Base-by-base conservation (phyloP, 805 yeast genomes). In the Wickerhamiella musiphila region DNA sequence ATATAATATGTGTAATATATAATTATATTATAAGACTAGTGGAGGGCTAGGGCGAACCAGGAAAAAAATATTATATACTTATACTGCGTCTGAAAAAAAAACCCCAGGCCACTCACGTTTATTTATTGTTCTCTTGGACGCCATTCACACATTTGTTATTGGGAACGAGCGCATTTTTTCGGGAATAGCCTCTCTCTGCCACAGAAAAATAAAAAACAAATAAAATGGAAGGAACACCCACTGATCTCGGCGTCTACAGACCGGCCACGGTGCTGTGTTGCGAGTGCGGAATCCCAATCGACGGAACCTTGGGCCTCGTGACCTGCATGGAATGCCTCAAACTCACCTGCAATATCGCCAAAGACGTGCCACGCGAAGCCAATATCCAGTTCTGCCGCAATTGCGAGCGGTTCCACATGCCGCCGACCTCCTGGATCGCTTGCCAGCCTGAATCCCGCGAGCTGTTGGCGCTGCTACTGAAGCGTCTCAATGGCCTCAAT, bases 271-370 rank as follows among this genome's bases (percentile, higher is more conserved):
- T 90, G 38, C 70, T 90, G 36, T 90, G 98, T 65, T 83, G 93
- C 59, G 82, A 81, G 75, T 90, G 98, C 75, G 96, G 96, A 59
- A 81, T 78, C 35, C 95, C 96, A 27, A 81, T 90, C 70, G 96
- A 90, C 52, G 96, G 96, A 27, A 81, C 95, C 16, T 42, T 42
- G 13, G 95, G 95, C 17, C 60, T 84, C 35, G 93, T 83, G 18
- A 82, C 86, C 93, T 90, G 98, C 61, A 75, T 79, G 63, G 96
- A 90, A 57, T 90, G 99, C 70, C 79, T 90, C 52, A 81, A 82
- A 56, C 61, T 86, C 49, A 82, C 82, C 2, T 90, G 82, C 37
- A 95, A 86, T 54, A 82, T 90, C 46, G 83, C 98, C 2, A 82
- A 76, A 44, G 94, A 93, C 10, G 75, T 78, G 34, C 95, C 95